phyloP scores from a whole-genome alignment of 257 asterid species.

The Hygrophila difformis region DNA sequence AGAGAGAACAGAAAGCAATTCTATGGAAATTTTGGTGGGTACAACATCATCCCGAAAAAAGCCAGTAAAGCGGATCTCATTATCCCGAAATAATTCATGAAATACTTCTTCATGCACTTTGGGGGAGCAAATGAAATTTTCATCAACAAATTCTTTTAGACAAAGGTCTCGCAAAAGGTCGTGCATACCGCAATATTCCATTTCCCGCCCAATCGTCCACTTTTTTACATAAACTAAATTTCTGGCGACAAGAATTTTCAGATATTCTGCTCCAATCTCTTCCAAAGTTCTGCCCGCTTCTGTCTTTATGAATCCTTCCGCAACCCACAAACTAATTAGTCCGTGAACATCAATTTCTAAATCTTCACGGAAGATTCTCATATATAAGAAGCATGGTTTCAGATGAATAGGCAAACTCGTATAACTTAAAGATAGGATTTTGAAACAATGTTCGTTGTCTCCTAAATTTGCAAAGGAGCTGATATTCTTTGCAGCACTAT shows the following conservation, averaged over 20 bases:
- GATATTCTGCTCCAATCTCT: neutral
- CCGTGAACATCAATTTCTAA: neutral
- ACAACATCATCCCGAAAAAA: neutral
- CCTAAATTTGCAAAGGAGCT: neutral
- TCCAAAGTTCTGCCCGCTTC: neutral
- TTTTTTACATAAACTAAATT: neutral
- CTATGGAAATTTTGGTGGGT: neutral
- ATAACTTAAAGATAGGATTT: constrained; percentile 1
- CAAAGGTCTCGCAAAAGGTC: neutral
- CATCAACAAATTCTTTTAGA: neutral
- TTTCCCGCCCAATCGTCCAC: neutral
- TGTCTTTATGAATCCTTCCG: constrained; percentile 4
- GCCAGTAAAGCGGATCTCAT: too few species aligned
- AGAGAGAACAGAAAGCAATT: too few species aligned
- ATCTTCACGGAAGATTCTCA: neutral
- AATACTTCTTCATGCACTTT: neutral
- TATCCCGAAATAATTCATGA: too few species aligned
- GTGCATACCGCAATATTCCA: neutral
- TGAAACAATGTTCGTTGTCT: neutral
- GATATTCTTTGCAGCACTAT: neutral
- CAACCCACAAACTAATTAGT: neutral
- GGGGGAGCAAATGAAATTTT: neutral
- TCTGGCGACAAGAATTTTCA: constrained; percentile 1
- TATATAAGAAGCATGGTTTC: constrained; percentile 5
- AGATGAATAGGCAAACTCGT: neutral